Percentiles rank a stretch among this genome's conserved stretches.
These are phyloP conservation scores for Plantago coronopus DNA, from an alignment of 305 asterid genomes.

Conservation along the genomic window DNA sequence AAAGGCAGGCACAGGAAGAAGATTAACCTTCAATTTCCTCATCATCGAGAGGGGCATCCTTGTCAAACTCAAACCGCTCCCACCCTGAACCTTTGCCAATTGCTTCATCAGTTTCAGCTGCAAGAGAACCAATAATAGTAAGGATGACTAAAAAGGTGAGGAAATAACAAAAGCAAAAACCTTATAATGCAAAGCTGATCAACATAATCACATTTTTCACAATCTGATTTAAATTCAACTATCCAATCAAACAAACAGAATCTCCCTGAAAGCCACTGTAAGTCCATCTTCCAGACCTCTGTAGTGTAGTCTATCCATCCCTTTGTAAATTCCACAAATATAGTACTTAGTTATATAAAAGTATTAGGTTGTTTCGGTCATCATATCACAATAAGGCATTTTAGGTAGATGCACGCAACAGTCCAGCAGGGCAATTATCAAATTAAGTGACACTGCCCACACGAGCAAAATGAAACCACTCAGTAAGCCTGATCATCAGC, in stretches of 20 bases:
- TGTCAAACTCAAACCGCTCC: slow-evolving; percentile 85
- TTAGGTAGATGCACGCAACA: too few relatives aligned
- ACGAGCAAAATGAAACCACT: too few relatives aligned
- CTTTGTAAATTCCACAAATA: too few relatives aligned
- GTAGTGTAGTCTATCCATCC: too few relatives aligned
- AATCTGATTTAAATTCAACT: too few relatives aligned
- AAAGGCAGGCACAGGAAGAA: slow-evolving; percentile 4
- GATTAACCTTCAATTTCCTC: slow-evolving; percentile 79
- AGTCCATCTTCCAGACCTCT: not conserved
- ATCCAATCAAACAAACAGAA: not conserved
- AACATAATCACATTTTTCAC: not conserved
- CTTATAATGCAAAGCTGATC: not conserved
- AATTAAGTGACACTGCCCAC: too few relatives aligned
- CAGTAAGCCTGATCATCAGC: too few relatives aligned
- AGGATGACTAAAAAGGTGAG: slow-evolving; percentile 9
- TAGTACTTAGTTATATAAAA: too few relatives aligned
- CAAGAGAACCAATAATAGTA: slow-evolving; percentile 19
- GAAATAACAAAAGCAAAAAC: slow-evolving; percentile 16
- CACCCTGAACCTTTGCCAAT: slow-evolving; percentile 82
- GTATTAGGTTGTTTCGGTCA: too few relatives aligned
- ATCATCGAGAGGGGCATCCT: slow-evolving; percentile 90
- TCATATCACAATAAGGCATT: too few relatives aligned
- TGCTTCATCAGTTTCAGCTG: slow-evolving; percentile 72
- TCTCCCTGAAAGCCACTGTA: not conserved
- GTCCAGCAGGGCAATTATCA: too few relatives aligned